A percentile compares a stretch with the other conserved stretches of the same genome.
phyloP scores from a whole-genome alignment of 306 rosid species.

The Senna tora region DNA sequence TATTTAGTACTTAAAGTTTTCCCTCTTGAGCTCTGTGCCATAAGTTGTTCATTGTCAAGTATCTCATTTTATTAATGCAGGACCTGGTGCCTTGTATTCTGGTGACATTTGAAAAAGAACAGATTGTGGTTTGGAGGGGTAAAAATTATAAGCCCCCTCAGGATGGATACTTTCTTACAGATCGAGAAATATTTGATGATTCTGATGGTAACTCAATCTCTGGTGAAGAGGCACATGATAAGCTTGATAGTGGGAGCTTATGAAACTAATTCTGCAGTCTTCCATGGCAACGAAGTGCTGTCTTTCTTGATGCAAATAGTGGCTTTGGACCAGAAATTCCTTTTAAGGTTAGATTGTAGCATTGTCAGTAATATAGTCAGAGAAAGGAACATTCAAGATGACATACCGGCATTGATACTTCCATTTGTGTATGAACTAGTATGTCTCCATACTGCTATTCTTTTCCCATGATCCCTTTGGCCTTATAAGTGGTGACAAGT shows the following conservation, averaged over 20 bases:
- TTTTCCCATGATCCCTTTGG: slow-evolving; percentile 16
- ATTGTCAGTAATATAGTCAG: neutral
- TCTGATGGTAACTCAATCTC: slow-evolving; percentile 30
- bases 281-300: slow-evolving; percentile 28
- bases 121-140: slow-evolving; percentile 89
- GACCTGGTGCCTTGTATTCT: slow-evolving; percentile 87
- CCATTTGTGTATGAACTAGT: neutral
- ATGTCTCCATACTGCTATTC: slow-evolving; percentile 20
- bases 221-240: slow-evolving; percentile 23
- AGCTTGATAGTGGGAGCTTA: slow-evolving; percentile 28
- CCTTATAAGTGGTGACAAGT: neutral
- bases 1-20: too few relatives aligned
- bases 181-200: slow-evolving; percentile 55
- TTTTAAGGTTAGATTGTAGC: slow-evolving; percentile 32
- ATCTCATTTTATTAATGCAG: slow-evolving; percentile 49
- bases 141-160: slow-evolving; percentile 54
- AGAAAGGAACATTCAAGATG: neutral
- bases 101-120: slow-evolving; percentile 89
- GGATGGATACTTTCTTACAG: slow-evolving; percentile 50
- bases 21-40: neutral
- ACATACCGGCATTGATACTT: slow-evolving; percentile 15
- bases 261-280: slow-evolving; percentile 21
- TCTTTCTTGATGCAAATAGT: slow-evolving; percentile 30
- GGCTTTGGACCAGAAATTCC: slow-evolving; percentile 24
- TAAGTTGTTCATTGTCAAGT: slow-evolving; percentile 28